phyloP scores from a whole-genome alignment of 106 monocot genomes.

The Alisma plantagoaquatica region DNA sequence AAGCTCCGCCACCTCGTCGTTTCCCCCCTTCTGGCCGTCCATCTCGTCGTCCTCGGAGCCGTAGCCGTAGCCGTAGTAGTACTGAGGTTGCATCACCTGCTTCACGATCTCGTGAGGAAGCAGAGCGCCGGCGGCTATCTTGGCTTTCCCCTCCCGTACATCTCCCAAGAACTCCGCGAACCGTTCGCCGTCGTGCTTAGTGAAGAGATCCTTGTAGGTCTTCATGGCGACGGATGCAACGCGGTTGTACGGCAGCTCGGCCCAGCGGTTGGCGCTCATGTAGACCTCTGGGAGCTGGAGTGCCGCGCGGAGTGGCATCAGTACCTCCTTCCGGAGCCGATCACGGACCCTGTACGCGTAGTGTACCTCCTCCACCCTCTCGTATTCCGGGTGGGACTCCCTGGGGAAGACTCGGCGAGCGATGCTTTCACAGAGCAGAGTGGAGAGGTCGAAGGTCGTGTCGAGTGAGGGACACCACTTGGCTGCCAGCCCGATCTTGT shows the following conservation, averaged over 20 bases:
- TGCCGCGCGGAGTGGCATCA: constrained; percentile 42
- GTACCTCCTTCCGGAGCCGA: constrained; percentile 41
- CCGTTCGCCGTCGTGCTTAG: constrained; percentile 37
- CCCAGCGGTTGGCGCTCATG: constrained; percentile 43
- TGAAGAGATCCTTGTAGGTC: constrained; percentile 48
- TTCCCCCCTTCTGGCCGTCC: constrained; percentile 11
- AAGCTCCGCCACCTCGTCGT: too few species aligned
- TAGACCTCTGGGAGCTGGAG: constrained; percentile 66
- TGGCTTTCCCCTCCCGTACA: constrained; percentile 41
- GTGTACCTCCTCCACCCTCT: constrained; percentile 33
- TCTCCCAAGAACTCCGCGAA: constrained; percentile 32
- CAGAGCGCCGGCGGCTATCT: constrained; percentile 64
- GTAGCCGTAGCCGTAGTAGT: too few species aligned
- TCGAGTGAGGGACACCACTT: constrained; percentile 73
- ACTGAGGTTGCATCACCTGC: too few species aligned
- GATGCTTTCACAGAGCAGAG: constrained; percentile 62
- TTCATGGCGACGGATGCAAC: constrained; percentile 88
- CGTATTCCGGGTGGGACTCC: constrained; percentile 24
- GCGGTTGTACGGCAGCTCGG: constrained; percentile 44
- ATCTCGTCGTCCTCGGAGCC: too few species aligned
- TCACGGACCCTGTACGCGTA: constrained; percentile 66
- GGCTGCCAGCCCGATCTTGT: constrained; percentile 37
- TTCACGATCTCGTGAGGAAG: constrained; percentile 67
- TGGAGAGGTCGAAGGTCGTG: constrained; percentile 32
- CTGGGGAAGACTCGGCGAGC: constrained; percentile 50